These are phyloP conservation scores for Monosporascus sp. DNA, from an alignment of 2,329 filamentous ascomycete genomes.

Conservation along the genomic window DNA sequence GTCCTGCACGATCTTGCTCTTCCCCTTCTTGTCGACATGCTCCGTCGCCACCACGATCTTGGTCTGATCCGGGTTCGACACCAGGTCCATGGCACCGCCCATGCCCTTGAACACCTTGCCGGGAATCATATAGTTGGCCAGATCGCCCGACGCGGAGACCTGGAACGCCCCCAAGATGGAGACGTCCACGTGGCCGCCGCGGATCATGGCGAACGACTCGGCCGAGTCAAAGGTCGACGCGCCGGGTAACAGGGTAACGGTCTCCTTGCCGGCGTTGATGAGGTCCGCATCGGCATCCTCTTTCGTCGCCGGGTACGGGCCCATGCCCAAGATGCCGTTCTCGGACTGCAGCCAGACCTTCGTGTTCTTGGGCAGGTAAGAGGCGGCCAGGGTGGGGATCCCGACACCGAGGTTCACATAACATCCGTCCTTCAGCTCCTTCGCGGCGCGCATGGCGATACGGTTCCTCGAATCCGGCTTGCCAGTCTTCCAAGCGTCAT, in stretches of 20 bases:
- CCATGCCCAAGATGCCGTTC: constrained; percentile 82
- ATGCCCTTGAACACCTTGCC: constrained; percentile 87
- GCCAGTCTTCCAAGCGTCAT: constrained; percentile 37
- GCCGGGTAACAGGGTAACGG: constrained; percentile 72
- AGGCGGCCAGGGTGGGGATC: constrained; percentile 82
- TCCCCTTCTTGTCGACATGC: constrained; percentile 65
- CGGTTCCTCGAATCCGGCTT: constrained; percentile 57
- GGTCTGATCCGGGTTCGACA: constrained; percentile 65
- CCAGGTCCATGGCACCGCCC: constrained; percentile 73
- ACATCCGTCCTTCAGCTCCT: constrained; percentile 75
- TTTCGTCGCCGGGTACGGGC: constrained; percentile 65
- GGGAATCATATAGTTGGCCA: constrained; percentile 88
- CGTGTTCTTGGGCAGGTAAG: constrained; percentile 62
- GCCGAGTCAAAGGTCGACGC: constrained; percentile 73
- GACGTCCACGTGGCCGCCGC: constrained; percentile 77
- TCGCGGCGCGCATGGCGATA: constrained; percentile 72
- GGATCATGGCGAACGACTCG: constrained; percentile 85
- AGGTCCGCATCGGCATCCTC: constrained; percentile 72
- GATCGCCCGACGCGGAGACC: constrained; percentile 71
- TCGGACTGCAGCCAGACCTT: constrained; percentile 83
- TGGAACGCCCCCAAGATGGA: constrained; percentile 80
- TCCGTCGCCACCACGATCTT: constrained; percentile 70
- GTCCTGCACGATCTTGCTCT: constrained; percentile 60
- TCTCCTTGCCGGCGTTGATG: constrained; percentile 86
- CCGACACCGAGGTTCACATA: constrained; percentile 80